A percentile compares a stretch with the other conserved stretches of the same genome.
Conservation (phyloP, 768 basidiomycete genomes). For the Podaxis sp. region DNA sequence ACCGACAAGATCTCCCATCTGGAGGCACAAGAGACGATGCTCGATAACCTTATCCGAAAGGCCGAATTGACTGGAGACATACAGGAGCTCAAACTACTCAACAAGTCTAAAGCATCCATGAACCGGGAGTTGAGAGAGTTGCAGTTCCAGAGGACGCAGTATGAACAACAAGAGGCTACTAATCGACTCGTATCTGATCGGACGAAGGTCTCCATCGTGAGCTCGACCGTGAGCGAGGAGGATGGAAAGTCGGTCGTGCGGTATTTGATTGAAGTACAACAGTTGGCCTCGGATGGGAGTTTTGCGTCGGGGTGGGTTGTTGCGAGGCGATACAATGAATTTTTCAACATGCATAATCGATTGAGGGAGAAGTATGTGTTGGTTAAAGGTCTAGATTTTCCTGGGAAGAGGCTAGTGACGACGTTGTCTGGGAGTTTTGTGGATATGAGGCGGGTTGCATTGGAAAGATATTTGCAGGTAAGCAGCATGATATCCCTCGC, state of each 20-base stretch:
- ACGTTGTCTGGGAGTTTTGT: constrained; percentile 87
- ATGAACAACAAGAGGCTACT: constrained; percentile 91
- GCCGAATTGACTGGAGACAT: constrained; percentile 92
- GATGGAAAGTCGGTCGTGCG: constrained; percentile 89
- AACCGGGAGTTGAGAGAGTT: constrained; percentile 80
- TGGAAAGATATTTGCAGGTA: constrained; percentile 94
- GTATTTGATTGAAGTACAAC: constrained; percentile 91
- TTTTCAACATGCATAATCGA: constrained; percentile 84
- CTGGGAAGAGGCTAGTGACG: constrained; percentile 89
- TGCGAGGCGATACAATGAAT: constrained; percentile 93
- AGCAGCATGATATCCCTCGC: constrained; percentile 18
- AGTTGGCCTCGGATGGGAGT: constrained; percentile 75
- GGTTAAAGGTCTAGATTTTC: constrained; percentile 80
- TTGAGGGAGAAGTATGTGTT: constrained; percentile 72
- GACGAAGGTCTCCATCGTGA: constrained; percentile 84
- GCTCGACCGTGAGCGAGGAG: constrained; percentile 79
- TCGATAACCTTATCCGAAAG: constrained; percentile 88
- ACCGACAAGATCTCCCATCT: constrained; percentile 73
- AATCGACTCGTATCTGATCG: constrained; percentile 83
- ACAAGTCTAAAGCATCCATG: constrained; percentile 79
- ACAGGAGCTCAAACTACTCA: constrained; percentile 80
- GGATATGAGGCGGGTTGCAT: constrained; percentile 70
- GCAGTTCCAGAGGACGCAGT: constrained; percentile 88
- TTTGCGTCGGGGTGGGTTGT: constrained; percentile 91
- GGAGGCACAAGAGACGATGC: constrained; percentile 77